phyloP scores from a whole-genome alignment of 495 filamentous ascomycete genomes.

The Thermochaetoides thermophila region DNA sequence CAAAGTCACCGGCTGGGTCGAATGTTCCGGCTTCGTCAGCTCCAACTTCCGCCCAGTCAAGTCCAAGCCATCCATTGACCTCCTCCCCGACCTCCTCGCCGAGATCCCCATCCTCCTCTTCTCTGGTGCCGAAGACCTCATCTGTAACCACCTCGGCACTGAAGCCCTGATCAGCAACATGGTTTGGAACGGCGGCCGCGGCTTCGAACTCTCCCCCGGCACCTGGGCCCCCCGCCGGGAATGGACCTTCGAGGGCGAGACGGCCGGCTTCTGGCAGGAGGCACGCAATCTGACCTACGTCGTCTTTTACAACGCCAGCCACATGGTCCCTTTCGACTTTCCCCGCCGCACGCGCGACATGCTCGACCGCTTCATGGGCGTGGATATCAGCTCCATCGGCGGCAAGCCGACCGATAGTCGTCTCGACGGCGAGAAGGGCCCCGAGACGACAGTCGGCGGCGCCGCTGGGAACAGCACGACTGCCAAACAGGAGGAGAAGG shows the following conservation, averaged over 20 bases:
- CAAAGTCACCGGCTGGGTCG: conserved; percentile 78
- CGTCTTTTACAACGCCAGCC: conserved; percentile 84
- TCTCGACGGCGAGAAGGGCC: conserved; percentile 82
- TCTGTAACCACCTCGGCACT: conserved; percentile 94
- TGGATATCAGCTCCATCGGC: conserved; percentile 85
- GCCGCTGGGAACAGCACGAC: conserved; percentile 53
- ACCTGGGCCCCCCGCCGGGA: conserved; percentile 81
- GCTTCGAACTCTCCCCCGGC: conserved; percentile 80
- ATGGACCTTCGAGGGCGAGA: conserved; percentile 88
- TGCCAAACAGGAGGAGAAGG: conserved; percentile 54
- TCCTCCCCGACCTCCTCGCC: conserved; percentile 65
- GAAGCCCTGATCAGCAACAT: conserved; percentile 84
- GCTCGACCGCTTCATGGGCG: conserved; percentile 90
- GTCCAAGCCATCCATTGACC: conserved; percentile 52
- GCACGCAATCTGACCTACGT: conserved; percentile 93
- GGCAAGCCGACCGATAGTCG: conserved; percentile 68
- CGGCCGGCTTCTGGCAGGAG: conserved; percentile 83
- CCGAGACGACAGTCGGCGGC: conserved; percentile 73
- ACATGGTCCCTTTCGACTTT: conserved; percentile 96
- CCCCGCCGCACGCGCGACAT: conserved; percentile 82
- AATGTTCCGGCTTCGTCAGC: conserved; percentile 71
- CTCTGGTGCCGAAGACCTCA: conserved; percentile 84
- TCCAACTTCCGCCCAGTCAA: conserved; percentile 48
- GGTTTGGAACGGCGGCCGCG: conserved; percentile 78
- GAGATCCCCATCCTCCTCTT: conserved; percentile 71